These are phyloP conservation scores for Sporothrix globosa DNA, from an alignment of 2,329 filamentous ascomycete genomes.

Conservation along the genomic window DNA sequence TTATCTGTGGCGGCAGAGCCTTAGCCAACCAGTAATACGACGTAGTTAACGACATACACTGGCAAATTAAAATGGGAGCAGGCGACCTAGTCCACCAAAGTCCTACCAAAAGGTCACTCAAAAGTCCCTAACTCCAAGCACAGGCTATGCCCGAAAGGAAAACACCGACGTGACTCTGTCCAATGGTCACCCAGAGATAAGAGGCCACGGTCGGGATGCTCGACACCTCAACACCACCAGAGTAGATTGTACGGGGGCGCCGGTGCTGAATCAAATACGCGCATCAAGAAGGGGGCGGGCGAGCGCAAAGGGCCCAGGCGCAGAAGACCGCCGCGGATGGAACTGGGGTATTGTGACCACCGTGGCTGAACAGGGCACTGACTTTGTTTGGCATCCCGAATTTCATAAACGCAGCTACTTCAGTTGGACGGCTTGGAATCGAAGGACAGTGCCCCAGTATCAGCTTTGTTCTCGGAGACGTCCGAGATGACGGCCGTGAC, in stretches of 20 bases:
- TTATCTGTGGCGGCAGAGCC: constrained; percentile 17
- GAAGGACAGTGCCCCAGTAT: too few relatives aligned
- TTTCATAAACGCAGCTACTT: too few relatives aligned
- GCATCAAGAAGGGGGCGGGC: background rate
- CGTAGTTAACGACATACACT: background rate
- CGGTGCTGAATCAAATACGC: background rate
- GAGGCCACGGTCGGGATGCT: background rate
- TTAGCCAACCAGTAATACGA: background rate
- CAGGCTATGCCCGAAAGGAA: background rate
- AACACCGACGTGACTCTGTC: background rate
- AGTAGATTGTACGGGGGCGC: background rate
- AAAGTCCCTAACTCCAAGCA: background rate
- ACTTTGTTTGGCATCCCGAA: too few relatives aligned
- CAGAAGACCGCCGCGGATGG: background rate
- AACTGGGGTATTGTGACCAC: too few relatives aligned
- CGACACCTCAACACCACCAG: background rate
- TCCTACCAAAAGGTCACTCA: background rate
- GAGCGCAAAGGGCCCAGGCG: constrained; percentile 13
- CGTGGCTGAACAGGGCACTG: too few relatives aligned
- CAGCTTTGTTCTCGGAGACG: too few relatives aligned
- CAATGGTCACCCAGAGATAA: constrained; percentile 21
- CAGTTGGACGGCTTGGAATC: too few relatives aligned
- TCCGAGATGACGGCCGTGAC: too few relatives aligned
- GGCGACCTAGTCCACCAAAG: too few relatives aligned
- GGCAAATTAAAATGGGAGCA: background rate